Evolutionary conservation across 108 stramenopile genomes (phyloP), one percentile per base, ranked within the genome.

Genomic region (Stephanodiscus minutulus): DNA sequence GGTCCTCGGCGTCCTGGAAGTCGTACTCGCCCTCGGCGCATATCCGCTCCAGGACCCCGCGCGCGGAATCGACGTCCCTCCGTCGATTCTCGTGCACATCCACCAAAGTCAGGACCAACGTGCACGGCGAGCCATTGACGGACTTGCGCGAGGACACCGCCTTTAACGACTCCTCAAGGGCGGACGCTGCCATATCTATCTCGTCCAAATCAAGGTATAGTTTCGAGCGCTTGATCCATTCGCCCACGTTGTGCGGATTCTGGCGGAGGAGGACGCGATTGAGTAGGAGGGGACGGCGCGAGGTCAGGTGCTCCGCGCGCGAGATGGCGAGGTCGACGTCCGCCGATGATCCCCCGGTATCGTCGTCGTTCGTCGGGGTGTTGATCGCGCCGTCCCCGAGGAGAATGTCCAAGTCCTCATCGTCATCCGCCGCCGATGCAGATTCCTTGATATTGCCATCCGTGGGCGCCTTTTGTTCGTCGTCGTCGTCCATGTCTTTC

Each of bases 221-320:
- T 28, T 94, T 52, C n/a, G 88, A 91, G 29, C 98, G 88, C 59
- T 93, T 94, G 47, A 92, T 78, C 98, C 98, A 99, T 83, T 99
- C 98, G 31, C 80, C 81, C 6, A 98, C 96, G 73, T 96, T 96
- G 66, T 96, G 90, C 1, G 97, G 98, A 82, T 99, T 99, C 72
- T 99, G 98, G 41, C 97, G 88, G 47, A 99, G 74, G 33, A 97
- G 61, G 3, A 99, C 98, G 29, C 88, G 83, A 70, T 94, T 96
- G 36, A 99, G 85, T 7, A 99, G 75, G 7, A 99, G 64, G 0
- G 99, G 98, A 29, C 98, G 88, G 39, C 97, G 86, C n/a, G 83
- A 83, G 55, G 97, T 90, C 76, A 99, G 85, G 67, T 96, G 83
- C 71, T 98, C 97, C 8, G 98, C 92, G 22, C 97, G 87, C 7